Base-by-base conservation (phyloP, 768 basidiomycete genomes). In the Boletus rufocinnamomeus region DNA sequence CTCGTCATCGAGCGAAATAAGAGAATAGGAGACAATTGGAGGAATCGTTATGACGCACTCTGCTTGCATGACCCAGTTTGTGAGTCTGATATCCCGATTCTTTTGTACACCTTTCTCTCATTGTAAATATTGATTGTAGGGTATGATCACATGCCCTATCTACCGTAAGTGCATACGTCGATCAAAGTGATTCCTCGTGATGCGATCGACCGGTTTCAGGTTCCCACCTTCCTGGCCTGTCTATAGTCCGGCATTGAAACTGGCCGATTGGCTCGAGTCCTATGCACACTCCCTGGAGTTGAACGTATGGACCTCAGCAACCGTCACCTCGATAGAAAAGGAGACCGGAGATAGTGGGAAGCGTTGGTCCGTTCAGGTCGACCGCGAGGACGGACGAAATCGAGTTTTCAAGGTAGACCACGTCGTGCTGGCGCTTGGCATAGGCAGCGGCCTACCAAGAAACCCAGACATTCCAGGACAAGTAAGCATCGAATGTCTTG, bases 251-350 rank as follows among this genome's bases (percentile, higher is more conserved):
- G 84, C 85, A 16, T 23, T 63, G 46, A 65, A 86, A 80, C 70
- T 89, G 16, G 87, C 86, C 0, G 82, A 84, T 58, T 88, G 85
- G 85, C 77, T 89, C 3, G 87, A 88, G 70, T 76, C 71, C 56
- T 89, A 87, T 65, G 85, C 84, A 1, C 77, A 82, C 13, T 66
- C 76, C 2, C 69, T 88, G 56, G 87, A 88, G 59, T 73, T 89
- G 53, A 83, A 86, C 62, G 79, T 85, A 6, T 88, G 87, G 87
- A 83, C 80, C n/a, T 81, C 78, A 0, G 76, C 81, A 0, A 66
- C 61, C 2, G 78, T 69, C 21, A 9, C 56, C 11, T 63, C 67
- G 1, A 67, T 75, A 19, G 55, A 58, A 50, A 67, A 66, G 19
- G 78, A 65, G 30, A 54, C 61, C 2, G 59, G 76, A 6, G 58